Base-by-base conservation (phyloP, 371 early-diverging fungal species). In the Zychaea mexicana region DNA sequence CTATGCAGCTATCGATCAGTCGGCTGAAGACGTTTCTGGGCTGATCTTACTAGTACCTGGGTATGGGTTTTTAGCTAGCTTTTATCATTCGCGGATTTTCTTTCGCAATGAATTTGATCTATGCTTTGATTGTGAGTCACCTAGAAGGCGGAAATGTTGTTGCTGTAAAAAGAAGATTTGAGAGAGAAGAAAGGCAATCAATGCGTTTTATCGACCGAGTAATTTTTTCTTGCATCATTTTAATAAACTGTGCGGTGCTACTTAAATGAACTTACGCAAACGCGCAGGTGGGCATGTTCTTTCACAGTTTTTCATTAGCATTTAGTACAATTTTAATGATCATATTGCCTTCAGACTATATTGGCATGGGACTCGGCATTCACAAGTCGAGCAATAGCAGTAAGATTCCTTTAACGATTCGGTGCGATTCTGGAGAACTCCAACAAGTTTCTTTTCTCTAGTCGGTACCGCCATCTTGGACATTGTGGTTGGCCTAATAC, bases 251-350 rank as follows among this genome's bases (percentile, higher is more conserved):
- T 64, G 69, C 73, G 0, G 72, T 63, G 31, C 60, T 85, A 9
- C 70, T 85, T 19, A 79, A 78, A 17, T 79, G 73, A 72, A 77
- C 77, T 2, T 71, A 65, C 33, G 66, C 73, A 1, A 69, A 75
- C 47, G 70, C 85, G 15, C 62, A 67, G 3, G 78, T 78, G 5
- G 82, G 79, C 26, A 78, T 85, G 78, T 65, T 79, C 0, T 77
- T 83, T 49, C 83, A 82, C 42, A 66, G 68, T n/a, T 69, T 81
- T 17, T 80, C 82, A 0, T 68, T 85, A 19, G 79, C 84, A 0
- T 77, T 82, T 46, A 84, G 85, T 15, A 84, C 85, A 13, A 78
- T 85, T 68, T 60, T 77, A 0, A 79, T 83, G 78, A 79, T 85
- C 73, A 47, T 82, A 22, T 52, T 83, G 19, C 79, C 79, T 9